These are phyloP conservation scores for Tylopilus sp. DNA, from an alignment of 1,284 basidiomycete species.

Conservation along the genomic window DNA sequence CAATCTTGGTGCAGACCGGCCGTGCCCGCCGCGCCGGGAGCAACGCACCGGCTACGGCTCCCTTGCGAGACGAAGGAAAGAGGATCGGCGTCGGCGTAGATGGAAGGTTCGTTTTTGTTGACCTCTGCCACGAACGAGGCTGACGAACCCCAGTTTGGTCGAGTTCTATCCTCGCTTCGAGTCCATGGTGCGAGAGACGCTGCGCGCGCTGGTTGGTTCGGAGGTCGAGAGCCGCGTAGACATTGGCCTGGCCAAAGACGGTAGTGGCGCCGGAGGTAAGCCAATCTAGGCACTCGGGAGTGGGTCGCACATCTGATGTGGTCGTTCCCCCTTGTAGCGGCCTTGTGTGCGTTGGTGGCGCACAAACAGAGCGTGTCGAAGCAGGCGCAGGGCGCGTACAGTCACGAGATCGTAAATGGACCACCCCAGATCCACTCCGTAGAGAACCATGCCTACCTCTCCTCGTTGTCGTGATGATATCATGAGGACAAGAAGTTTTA, in stretches of 20 bases:
- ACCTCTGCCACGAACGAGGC: background rate
- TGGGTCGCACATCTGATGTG: too few relatives aligned
- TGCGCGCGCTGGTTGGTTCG: slow-evolving; percentile 74
- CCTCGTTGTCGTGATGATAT: slow-evolving; percentile 22
- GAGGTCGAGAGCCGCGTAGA: slow-evolving; percentile 76
- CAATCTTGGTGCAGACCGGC: slow-evolving; percentile 82
- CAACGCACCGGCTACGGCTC: slow-evolving; percentile 32
- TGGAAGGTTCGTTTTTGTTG: slow-evolving; percentile 57
- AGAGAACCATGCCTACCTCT: slow-evolving; percentile 12
- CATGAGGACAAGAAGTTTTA: slow-evolving; percentile 3
- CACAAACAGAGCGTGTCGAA: slow-evolving; percentile 24
- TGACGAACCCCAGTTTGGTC: slow-evolving; percentile 61
- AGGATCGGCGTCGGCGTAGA: slow-evolving; percentile 82
- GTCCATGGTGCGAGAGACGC: slow-evolving; percentile 65
- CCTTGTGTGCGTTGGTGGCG: slow-evolving; percentile 61
- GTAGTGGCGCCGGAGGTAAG: slow-evolving; percentile 93
- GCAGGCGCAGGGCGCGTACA: slow-evolving; percentile 5
- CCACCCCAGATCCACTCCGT: slow-evolving; percentile 15
- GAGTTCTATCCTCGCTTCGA: slow-evolving; percentile 90
- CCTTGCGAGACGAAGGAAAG: slow-evolving; percentile 42
- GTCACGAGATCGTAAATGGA: slow-evolving; percentile 2
- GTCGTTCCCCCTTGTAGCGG: slow-evolving; percentile 46
- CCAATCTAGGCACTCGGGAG: background rate
- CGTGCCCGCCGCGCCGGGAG: slow-evolving; percentile 44
- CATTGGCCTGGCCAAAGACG: slow-evolving; percentile 94